Evolutionary conservation across 805 yeast genomes (phyloP), one percentile per base, ranked within the genome.

Genomic region (Saccharomycopsis guyanensis): DNA sequence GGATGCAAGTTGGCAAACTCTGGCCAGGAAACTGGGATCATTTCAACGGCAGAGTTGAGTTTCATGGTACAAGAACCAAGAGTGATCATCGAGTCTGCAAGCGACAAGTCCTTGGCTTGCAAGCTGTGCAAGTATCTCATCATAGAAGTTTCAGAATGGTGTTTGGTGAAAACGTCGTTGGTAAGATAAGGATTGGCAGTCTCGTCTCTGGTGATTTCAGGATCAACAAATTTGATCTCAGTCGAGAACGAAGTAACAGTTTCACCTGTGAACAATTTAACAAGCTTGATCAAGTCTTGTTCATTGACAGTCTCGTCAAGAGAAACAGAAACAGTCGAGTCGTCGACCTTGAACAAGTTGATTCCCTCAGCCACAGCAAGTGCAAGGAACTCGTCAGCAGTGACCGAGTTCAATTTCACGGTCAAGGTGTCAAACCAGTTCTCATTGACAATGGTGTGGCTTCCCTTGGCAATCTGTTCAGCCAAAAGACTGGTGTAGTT

Each of bases 1-100:
- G 98, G 98, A 63, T 93, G 98, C 42, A 93, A 71, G 20, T 78
- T 73, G 36, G 82, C 75, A 64, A 93, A 89, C 55, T 93, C 95
- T 19, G 96, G 96, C 84, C 96, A 88, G 3, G 96, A 82, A 45
- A 93, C 72, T 39, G 97, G 93, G 52, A 78, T 75, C 97, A 93
- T 93, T 61, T 87, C 91, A 6, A 88, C 94, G 1, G 97, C 91
- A 45, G 96, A 83, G 61, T 93, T 93, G 59, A 93, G 74, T 65
- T 93, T 93, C 98, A 93, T 93, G 16, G 98, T 93, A 71, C 98
- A 93, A 5, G 96, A 86, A 22, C 98, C 98, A 53, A 93, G 73
- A 19, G 98, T 94, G 52, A 93, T 93, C 98, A 93, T 93, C 3
- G 97, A 85, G 59, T 88, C 84, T 8, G 97, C 96, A 49, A 93